Evolutionary conservation across 2,329 filamentous ascomycete genomes (phyloP).

Genomic region (Graphilbum ipis-grandicollis): DNA sequence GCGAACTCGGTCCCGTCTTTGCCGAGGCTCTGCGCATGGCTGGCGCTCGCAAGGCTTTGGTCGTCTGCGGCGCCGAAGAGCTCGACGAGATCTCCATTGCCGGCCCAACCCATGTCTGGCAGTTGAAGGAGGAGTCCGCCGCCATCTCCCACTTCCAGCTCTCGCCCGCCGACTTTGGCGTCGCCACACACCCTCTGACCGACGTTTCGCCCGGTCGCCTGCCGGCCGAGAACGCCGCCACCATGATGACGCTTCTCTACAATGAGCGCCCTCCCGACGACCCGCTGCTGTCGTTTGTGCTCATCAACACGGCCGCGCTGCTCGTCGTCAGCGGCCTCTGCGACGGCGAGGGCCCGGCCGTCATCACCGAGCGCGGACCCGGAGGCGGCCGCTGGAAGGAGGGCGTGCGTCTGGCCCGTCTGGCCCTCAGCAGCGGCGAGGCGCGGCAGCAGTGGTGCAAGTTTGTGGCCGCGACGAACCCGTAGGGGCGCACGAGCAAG

Average conservation of each 20-base stretch:
- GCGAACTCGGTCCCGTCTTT: constrained; percentile 76
- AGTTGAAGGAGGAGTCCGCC: constrained; percentile 34
- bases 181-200: constrained; percentile 54
- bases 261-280: constrained; percentile 59
- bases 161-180: constrained; percentile 71
- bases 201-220: constrained; percentile 73
- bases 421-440: constrained; percentile 73
- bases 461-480: constrained; percentile 72
- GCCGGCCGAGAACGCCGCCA: constrained; percentile 73
- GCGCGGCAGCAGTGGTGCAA: constrained; percentile 68
- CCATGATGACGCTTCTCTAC: constrained; percentile 59
- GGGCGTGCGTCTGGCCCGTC: constrained; percentile 69
- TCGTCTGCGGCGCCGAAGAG: constrained; percentile 82
- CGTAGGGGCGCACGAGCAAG: not conserved
- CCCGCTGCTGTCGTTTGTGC: constrained; percentile 80
- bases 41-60: constrained; percentile 66
- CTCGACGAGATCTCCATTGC: constrained; percentile 92
- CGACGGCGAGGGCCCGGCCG: constrained; percentile 64
- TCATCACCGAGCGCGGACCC: constrained; percentile 68
- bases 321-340: constrained; percentile 76
- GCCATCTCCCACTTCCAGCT: constrained; percentile 62
- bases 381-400: constrained; percentile 89
- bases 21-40: constrained; percentile 64
- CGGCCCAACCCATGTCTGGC: constrained; percentile 79
- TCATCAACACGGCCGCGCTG: constrained; percentile 83